Evolutionary conservation across 2,329 filamentous ascomycete genomes (phyloP).

Genomic region (Claviceps citrina): DNA sequence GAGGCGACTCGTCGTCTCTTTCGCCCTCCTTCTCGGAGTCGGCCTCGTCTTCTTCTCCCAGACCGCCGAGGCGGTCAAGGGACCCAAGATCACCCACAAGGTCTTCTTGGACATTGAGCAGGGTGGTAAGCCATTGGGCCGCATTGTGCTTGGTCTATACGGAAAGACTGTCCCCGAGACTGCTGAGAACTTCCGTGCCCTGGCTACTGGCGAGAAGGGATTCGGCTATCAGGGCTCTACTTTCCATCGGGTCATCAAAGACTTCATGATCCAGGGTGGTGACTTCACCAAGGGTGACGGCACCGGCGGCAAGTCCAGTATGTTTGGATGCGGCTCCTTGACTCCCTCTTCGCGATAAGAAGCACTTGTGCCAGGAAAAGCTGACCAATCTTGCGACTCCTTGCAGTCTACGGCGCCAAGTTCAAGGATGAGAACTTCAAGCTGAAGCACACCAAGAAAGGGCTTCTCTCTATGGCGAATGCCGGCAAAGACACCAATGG

Average conservation of each 20-base stretch:
- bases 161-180: constrained; percentile 76
- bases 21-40: constrained; percentile 62
- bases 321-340: constrained; percentile 18
- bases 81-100: constrained; percentile 92
- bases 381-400: constrained; percentile 9
- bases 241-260: constrained; percentile 84
- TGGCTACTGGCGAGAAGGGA: constrained; percentile 75
- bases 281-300: constrained; percentile 75
- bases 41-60: constrained; percentile 62
- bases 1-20: constrained; percentile 53
- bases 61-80: constrained; percentile 59
- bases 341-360: no score
- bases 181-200: constrained; percentile 57
- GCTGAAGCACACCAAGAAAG: constrained; percentile 79
- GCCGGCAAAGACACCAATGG: constrained; percentile 75
- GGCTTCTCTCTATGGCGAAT: constrained; percentile 74
- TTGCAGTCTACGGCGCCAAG: constrained; percentile 60
- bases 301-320: constrained; percentile 74
- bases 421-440: constrained; percentile 91
- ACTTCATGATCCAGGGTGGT: constrained; percentile 85
- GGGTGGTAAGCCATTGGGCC: constrained; percentile 58
- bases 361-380: no score
- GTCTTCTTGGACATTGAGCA: constrained; percentile 77
- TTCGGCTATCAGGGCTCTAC: constrained; percentile 66
- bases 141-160: constrained; percentile 69